A percentile compares a stretch with the other conserved stretches of the same genome.
Conservation (phyloP, 331 rosid genomes). For the Erythrophleum ivorense region DNA sequence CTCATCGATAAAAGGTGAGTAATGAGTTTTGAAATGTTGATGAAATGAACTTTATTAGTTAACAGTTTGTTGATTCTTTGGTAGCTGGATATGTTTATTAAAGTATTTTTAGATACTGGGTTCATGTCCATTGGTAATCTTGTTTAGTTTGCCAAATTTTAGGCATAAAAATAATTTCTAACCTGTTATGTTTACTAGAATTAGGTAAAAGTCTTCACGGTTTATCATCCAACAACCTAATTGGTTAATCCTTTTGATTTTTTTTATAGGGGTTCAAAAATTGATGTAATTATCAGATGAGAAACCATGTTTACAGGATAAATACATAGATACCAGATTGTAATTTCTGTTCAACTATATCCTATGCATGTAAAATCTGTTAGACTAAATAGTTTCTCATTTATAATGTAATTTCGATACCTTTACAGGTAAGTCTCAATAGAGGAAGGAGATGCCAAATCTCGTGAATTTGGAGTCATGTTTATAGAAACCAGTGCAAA, state of each 20-base stretch:
- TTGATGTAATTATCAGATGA: constrained; percentile 4
- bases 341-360: too few species aligned
- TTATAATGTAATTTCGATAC: too few species aligned
- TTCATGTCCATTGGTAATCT: constrained; percentile 8
- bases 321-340: constrained; percentile 8
- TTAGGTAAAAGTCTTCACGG: constrained; percentile 1
- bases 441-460: constrained; percentile 94
- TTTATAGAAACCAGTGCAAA: constrained; percentile 98
- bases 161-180: not conserved
- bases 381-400: too few species aligned
- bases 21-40: not conserved
- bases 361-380: too few species aligned
- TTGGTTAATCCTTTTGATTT: not conserved
- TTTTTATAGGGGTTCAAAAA: not conserved
- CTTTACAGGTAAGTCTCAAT: too few species aligned
- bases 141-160: constrained; percentile 18
- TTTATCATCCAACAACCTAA: not conserved
- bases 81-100: not conserved
- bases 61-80: not conserved
- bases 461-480: constrained; percentile 91
- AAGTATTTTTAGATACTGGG: not conserved
- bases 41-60: not conserved
- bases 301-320: constrained; percentile 21
- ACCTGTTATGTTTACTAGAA: not conserved
- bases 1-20: constrained; percentile 95